Evolutionary conservation across 1,284 basidiomycete species (phyloP).

Genomic region (Cerrena zonata): DNA sequence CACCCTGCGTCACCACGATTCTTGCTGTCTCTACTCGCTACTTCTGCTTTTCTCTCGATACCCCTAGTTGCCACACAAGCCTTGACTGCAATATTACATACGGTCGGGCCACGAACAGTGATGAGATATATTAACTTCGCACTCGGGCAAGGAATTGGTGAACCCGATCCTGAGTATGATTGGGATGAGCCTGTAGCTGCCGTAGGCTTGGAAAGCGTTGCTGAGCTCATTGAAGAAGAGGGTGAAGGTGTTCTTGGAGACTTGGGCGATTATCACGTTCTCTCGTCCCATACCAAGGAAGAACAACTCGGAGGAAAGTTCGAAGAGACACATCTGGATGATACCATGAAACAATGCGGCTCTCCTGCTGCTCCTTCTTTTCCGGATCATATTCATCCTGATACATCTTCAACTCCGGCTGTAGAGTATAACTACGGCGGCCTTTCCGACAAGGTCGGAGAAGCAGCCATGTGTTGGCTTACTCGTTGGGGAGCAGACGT

Average conservation of each 20-base stretch:
- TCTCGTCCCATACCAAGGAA: conserved; percentile 1
- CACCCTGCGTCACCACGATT: conserved; percentile 79
- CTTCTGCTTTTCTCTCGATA: conserved; percentile 81
- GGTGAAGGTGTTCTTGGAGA: not conserved
- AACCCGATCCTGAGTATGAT: conserved; percentile 32
- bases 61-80: conserved; percentile 74
- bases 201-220: conserved; percentile 67
- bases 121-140: conserved; percentile 80
- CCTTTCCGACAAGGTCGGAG: conserved; percentile 84
- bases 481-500: conserved; percentile 81
- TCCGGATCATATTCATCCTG: conserved; percentile 2
- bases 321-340: conserved; percentile 26
- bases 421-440: conserved; percentile 53
- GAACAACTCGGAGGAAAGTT: not conserved
- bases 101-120: conserved; percentile 77
- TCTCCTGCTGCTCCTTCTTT: conserved; percentile 6
- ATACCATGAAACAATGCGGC: conserved; percentile 9
- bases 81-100: conserved; percentile 64
- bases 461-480: conserved; percentile 85
- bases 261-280: not conserved
- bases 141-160: conserved; percentile 64
- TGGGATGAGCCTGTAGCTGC: conserved; percentile 47
- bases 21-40: conserved; percentile 81
- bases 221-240: conserved; percentile 38
- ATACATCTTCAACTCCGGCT: not conserved